Percentiles rank a stretch among this genome's conserved stretches.
phyloP scores from a whole-genome alignment of 2,329 filamentous ascomycete species.

The Xylariaceae sp. region DNA sequence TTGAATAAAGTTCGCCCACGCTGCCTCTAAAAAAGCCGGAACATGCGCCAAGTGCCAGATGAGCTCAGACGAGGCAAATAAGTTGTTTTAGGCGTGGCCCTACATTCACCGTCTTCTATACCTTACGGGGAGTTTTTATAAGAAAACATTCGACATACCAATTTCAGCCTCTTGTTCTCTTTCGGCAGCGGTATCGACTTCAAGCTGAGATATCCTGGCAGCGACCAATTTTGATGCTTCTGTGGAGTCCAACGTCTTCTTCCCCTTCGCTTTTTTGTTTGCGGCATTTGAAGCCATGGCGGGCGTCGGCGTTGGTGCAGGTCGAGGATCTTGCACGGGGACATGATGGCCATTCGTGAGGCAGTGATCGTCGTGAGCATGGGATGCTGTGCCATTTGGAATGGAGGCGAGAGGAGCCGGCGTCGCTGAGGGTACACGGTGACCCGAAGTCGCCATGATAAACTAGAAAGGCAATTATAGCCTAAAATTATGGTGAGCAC shows the following conservation, averaged over 20 bases:
- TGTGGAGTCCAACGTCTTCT: constrained; percentile 82
- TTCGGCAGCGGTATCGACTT: constrained; percentile 90
- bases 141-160: constrained; percentile 58
- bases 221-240: constrained; percentile 92
- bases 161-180: constrained; percentile 97
- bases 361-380: constrained; percentile 44
- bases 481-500: constrained; percentile 21
- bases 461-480: constrained; percentile 26
- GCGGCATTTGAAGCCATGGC: constrained; percentile 57
- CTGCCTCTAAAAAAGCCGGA: background rate
- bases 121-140: background rate
- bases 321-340: constrained; percentile 49
- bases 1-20: background rate
- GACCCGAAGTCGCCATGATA: constrained; percentile 48
- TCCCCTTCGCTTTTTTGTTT: constrained; percentile 81
- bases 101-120: background rate
- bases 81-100: background rate
- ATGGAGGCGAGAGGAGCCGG: constrained; percentile 41
- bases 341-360: constrained; percentile 49
- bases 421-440: constrained; percentile 43
- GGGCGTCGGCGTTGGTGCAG: constrained; percentile 53
- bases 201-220: constrained; percentile 92
- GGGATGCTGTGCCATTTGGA: constrained; percentile 43
- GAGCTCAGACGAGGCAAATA: background rate
- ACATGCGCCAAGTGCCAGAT: background rate